phyloP scores from a whole-genome alignment of 2,329 filamentous ascomycete species.

The Colletotrichum lini region DNA sequence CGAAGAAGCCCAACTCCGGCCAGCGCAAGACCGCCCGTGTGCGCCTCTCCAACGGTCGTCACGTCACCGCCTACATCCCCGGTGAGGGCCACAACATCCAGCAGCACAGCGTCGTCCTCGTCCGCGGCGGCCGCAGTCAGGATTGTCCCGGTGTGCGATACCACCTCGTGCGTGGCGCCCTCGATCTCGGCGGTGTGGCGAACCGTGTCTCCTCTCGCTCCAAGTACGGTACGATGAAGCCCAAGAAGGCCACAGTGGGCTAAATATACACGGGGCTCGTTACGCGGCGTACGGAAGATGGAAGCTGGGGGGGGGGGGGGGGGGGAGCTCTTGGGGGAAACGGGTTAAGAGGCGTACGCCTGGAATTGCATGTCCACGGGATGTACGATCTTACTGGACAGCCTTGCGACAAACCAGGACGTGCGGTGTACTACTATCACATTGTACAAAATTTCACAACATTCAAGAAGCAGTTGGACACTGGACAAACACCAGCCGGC shows the following conservation, averaged over 20 bases:
- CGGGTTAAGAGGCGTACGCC: too few relatives aligned
- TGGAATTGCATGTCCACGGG: not conserved
- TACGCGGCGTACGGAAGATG: not conserved
- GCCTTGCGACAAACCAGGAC: not conserved
- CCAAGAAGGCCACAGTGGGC: slow-evolving; percentile 81
- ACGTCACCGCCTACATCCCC: slow-evolving; percentile 94
- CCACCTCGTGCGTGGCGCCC: slow-evolving; percentile 88
- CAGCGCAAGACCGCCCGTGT: slow-evolving; percentile 97
- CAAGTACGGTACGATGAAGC: slow-evolving; percentile 99
- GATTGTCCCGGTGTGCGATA: slow-evolving; percentile 99
- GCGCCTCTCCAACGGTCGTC: slow-evolving; percentile 85
- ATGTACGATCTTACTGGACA: not conserved
- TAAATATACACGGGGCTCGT: slow-evolving; percentile 40
- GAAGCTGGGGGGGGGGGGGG: too few relatives aligned
- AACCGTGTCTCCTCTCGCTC: slow-evolving; percentile 88
- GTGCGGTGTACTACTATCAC: slow-evolving; percentile 35
- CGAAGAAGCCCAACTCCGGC: slow-evolving; percentile 99
- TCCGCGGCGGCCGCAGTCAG: slow-evolving; percentile 92
- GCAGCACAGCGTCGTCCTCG: slow-evolving; percentile 97
- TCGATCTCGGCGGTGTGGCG: slow-evolving; percentile 94
- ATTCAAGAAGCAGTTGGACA: not conserved
- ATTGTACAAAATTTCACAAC: slow-evolving; percentile 30
- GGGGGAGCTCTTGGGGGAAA: not conserved
- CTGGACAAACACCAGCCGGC: slow-evolving; percentile 23
- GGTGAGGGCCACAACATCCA: slow-evolving; percentile 99